phyloP scores from a whole-genome alignment of 129 eudicot species.

The Smallanthus sonchifolius region DNA sequence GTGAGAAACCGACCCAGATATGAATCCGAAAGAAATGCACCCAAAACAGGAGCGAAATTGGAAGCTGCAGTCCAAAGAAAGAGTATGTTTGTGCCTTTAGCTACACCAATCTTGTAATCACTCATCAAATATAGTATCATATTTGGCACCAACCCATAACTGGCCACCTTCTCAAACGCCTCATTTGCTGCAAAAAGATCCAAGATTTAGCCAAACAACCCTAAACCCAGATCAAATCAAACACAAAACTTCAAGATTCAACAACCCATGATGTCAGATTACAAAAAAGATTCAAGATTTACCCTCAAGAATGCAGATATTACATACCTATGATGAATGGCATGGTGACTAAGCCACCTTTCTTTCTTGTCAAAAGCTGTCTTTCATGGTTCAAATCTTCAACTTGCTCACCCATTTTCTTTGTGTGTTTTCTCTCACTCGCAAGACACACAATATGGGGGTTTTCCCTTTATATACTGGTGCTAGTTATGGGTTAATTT shows the following conservation, averaged over 20 bases:
- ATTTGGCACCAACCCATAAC: constrained; percentile 72
- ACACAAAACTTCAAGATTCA: constrained; percentile 10
- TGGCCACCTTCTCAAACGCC: constrained; percentile 92
- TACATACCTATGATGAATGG: constrained; percentile 77
- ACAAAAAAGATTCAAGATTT: background rate
- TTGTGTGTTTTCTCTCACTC: constrained; percentile 6
- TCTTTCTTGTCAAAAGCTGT: constrained; percentile 32
- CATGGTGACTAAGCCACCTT: constrained; percentile 84
- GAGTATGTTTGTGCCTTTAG: constrained; percentile 61
- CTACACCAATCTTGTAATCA: constrained; percentile 61
- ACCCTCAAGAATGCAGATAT: background rate
- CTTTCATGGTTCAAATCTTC: constrained; percentile 27
- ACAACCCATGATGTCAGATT: constrained; percentile 7
- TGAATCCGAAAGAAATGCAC: constrained; percentile 84
- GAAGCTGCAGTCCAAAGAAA: constrained; percentile 79
- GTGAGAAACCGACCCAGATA: constrained; percentile 76
- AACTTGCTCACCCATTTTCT: constrained; percentile 33
- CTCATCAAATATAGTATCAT: constrained; percentile 76
- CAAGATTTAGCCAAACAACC: background rate
- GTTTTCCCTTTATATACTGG: constrained; percentile 27
- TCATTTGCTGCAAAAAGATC: constrained; percentile 59
- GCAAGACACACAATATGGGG: constrained; percentile 24
- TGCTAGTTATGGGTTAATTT: constrained; percentile 29
- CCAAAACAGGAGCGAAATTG: constrained; percentile 71
- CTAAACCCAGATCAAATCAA: constrained; percentile 1